Percentiles rank a stretch among this genome's conserved stretches.
These are phyloP conservation scores for Saccharomyces pastorianus DNA, from an alignment of 1,139 yeast species.

Conservation along the genomic window DNA sequence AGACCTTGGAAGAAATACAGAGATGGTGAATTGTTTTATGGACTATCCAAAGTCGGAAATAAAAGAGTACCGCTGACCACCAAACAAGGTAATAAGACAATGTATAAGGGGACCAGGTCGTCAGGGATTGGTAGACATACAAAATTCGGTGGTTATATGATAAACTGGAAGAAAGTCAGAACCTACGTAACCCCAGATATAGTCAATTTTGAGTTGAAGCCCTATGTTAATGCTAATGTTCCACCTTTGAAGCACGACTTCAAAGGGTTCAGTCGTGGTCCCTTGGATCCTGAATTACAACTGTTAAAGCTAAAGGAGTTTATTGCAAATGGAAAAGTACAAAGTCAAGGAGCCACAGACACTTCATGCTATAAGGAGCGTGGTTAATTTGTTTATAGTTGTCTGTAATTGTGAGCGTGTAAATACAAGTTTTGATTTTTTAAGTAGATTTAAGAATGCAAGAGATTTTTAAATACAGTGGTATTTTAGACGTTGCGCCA, in stretches of 20 bases:
- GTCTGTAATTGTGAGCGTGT: background rate
- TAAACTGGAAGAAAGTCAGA: constrained; percentile 80
- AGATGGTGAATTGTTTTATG: constrained; percentile 82
- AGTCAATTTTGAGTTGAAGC: constrained; percentile 45
- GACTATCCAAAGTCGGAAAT: constrained; percentile 66
- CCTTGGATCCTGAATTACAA: constrained; percentile 67
- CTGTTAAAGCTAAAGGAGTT: constrained; percentile 67
- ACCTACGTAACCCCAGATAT: constrained; percentile 79
- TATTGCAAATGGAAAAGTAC: constrained; percentile 54
- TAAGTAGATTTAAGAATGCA: background rate
- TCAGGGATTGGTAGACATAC: constrained; percentile 85
- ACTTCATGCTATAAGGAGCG: constrained; percentile 25
- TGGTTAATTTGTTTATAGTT: constrained; percentile 14
- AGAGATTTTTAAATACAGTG: background rate
- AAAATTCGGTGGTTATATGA: constrained; percentile 60
- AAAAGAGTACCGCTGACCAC: constrained; percentile 82
- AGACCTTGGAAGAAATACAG: constrained; percentile 86
- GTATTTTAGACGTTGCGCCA: background rate
- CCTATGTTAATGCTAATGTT: constrained; percentile 64
- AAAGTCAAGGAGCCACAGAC: constrained; percentile 23
- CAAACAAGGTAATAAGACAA: constrained; percentile 89
- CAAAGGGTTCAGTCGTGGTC: constrained; percentile 62
- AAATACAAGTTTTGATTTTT: background rate
- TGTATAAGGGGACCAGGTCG: constrained; percentile 93
- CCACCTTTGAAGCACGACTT: constrained; percentile 64